These are phyloP conservation scores for Entomophthora muscae DNA, from an alignment of 371 early-diverging fungal genomes.

Conservation along the genomic window DNA sequence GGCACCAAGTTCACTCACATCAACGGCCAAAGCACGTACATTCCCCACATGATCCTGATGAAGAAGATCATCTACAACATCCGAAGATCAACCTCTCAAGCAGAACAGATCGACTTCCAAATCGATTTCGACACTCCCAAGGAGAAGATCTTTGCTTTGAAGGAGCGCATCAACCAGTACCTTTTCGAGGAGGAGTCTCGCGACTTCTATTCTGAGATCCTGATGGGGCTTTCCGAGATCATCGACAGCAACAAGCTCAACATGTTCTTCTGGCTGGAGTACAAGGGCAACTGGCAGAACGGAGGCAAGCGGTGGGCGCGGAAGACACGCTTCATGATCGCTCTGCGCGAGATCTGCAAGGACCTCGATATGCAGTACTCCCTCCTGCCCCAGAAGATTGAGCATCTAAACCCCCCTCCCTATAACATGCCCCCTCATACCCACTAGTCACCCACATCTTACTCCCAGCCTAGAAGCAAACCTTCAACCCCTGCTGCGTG, in stretches of 20 bases:
- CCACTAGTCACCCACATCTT: too few species aligned
- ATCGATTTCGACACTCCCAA: conserved; percentile 45
- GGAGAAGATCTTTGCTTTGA: conserved; percentile 28
- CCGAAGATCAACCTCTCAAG: conserved; percentile 43
- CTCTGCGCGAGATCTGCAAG: conserved; percentile 3
- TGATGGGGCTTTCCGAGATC: conserved; percentile 30
- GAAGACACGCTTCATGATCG: conserved; percentile 7
- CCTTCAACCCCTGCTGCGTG: too few species aligned
- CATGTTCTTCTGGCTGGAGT: too few species aligned
- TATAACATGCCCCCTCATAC: too few species aligned
- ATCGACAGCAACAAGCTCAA: too few species aligned
- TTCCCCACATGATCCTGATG: conserved; percentile 45
- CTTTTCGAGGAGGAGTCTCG: conserved; percentile 32
- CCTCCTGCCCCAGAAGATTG: background rate
- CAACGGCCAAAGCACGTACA: conserved; percentile 57
- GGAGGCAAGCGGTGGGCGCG: conserved; percentile 38
- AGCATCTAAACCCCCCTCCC: conserved; percentile 2
- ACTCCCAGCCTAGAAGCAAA: too few species aligned
- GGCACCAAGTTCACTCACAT: conserved; percentile 24
- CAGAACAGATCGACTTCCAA: conserved; percentile 35
- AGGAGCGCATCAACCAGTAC: conserved; percentile 32
- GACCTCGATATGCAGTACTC: conserved; percentile 8
- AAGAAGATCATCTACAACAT: conserved; percentile 58
- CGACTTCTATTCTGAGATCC: conserved; percentile 39
- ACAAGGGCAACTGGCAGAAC: too few species aligned